Evolutionary conservation across 495 filamentous ascomycete species (phyloP), one percentile per base, ranked within the genome.

Genomic region (Annulohypoxylon bovei): DNA sequence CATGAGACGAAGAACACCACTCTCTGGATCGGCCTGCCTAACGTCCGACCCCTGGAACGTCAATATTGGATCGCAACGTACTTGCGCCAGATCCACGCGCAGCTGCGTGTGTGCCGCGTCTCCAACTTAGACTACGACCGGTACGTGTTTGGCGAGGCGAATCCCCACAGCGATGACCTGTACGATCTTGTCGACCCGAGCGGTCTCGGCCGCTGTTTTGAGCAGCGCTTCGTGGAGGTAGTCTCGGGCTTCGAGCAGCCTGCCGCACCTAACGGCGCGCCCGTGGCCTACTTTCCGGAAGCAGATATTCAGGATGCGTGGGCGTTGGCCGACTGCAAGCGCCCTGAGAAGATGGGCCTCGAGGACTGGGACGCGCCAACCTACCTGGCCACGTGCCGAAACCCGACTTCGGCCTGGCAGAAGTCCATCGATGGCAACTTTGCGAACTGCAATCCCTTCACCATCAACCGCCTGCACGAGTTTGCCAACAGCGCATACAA

Each of bases 211-310:
- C 71, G 74, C 7, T 59, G 12, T 33, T 12, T 76, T 0, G 57
- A 61, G 59, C 62, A 75, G 66, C 74, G 74, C 28, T 76, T 76
- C 30, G 71, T 72, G 39, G 74, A 76, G 25, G 72, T 76, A 0
- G 65, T 57, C 20, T 68, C 46, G 35, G 74, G 74, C 12, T n/a
- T 65, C 50, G 16, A 57, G 37, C 74, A 72, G 40, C 71, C 71
- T 4, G 12, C 22, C 3, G 33, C 49, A 1, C 42, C 50, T 1
- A 18, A 46, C 46, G 71, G 72, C 25, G 40, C 42, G 1, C 65
- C 64, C 35, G 52, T 72, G 7, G n/a, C 28, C 20, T 76, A 74
- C 53, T 49, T 56, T 20, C 55, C 70, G 20, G 25, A 14, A 9
- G 44, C 54, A 9, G n/a, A n/a, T n/a, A n/a, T n/a, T n/a, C 60